Conservation (phyloP, 805 yeast genomes). For the Candida fluviatilis region DNA sequence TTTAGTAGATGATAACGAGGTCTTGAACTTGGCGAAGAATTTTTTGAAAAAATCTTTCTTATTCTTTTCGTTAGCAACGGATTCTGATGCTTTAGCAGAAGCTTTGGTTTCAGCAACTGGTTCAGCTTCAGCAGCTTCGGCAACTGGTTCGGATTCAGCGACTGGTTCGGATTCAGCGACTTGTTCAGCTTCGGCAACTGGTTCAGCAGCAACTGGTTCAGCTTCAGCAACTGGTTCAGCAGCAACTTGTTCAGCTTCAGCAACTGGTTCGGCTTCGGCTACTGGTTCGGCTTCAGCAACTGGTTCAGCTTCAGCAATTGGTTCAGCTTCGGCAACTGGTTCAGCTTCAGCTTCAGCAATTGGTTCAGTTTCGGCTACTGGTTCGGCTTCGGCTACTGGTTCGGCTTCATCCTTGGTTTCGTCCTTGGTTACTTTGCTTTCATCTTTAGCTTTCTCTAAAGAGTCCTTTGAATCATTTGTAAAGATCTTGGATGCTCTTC, state of each 20-base stretch:
- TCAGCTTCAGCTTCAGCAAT: slow-evolving; percentile 5
- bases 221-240: slow-evolving; percentile 3
- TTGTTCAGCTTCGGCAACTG: slow-evolving; percentile 5
- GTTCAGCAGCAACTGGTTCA: slow-evolving; percentile 6
- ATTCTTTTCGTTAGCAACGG: slow-evolving; percentile 31
- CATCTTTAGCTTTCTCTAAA: slow-evolving; percentile 9
- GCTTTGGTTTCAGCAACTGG: slow-evolving; percentile 7
- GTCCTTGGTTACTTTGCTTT: slow-evolving; percentile 8
- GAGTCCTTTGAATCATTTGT: slow-evolving; percentile 23
- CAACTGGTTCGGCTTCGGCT: slow-evolving; percentile 7
- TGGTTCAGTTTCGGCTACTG: slow-evolving; percentile 6
- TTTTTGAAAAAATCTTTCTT: slow-evolving; percentile 36
- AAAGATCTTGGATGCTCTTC: slow-evolving; percentile 36
- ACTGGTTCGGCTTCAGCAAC: slow-evolving; percentile 5
- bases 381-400: slow-evolving; percentile 6
- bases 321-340: slow-evolving; percentile 8
- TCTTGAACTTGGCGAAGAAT: slow-evolving; percentile 33
- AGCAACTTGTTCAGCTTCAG: slow-evolving; percentile 4
- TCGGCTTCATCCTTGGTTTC: slow-evolving; percentile 5
- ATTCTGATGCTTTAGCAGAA: slow-evolving; percentile 9
- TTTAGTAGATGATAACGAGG: slow-evolving; percentile 11
- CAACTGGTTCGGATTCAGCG: slow-evolving; percentile 6
- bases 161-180: slow-evolving; percentile 9
- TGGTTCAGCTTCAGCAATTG: slow-evolving; percentile 5
- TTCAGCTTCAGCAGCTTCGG: slow-evolving; percentile 8